These are phyloP conservation scores for Xanthoconium purpureum DNA, from an alignment of 768 basidiomycete species.

Conservation along the genomic window DNA sequence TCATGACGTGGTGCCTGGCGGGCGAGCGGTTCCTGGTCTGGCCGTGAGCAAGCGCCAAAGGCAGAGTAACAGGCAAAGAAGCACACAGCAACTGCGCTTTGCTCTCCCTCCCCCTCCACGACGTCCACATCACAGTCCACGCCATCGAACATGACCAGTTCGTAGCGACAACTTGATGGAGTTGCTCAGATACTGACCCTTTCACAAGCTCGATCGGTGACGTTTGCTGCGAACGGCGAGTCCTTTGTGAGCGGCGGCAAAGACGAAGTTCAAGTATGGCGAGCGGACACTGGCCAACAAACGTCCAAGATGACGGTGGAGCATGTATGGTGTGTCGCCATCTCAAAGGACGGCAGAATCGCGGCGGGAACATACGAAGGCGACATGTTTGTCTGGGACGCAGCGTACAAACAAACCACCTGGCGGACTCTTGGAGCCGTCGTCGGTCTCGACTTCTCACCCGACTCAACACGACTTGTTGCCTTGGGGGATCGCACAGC, in stretches of 20 bases:
- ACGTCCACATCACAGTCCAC: no score
- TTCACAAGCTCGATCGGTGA: not conserved
- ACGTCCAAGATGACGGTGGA: not conserved
- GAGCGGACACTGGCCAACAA: not conserved
- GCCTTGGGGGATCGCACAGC: not conserved
- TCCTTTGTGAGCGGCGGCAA: not conserved
- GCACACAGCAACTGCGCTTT: no score
- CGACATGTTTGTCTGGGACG: not conserved
- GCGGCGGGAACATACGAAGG: not conserved
- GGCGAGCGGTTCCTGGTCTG: no score
- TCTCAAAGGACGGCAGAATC: not conserved
- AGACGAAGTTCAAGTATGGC: not conserved
- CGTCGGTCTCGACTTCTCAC: constrained; percentile 3
- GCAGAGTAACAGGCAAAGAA: no score
- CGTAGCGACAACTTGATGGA: not conserved
- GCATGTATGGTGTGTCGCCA: not conserved
- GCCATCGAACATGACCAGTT: no score
- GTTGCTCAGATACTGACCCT: not conserved
- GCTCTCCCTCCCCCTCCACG: no score
- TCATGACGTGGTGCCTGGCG: no score
- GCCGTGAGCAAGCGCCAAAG: no score
- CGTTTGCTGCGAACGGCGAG: not conserved
- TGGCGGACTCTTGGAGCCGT: not conserved
- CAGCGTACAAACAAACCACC: not conserved
- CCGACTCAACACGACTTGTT: constrained; percentile 3